A percentile compares a stretch with the other conserved stretches of the same genome.
Evolutionary conservation across 1,139 yeast species (phyloP).

Genomic region (Scheffersomyces cryptocercus): DNA sequence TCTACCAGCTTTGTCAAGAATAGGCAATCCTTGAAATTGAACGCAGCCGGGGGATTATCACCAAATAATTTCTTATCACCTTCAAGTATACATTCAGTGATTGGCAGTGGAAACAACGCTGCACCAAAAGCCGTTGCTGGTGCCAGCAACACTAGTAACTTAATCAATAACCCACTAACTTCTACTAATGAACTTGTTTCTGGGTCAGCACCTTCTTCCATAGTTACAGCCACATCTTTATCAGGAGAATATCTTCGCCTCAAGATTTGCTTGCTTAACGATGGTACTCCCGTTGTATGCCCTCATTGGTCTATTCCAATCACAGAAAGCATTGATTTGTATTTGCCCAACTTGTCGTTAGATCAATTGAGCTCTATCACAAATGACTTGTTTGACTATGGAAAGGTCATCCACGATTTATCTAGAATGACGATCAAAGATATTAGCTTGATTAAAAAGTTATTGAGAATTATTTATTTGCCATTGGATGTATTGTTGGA

Average conservation of each 20-base stretch:
- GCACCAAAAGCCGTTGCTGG: constrained; percentile 3
- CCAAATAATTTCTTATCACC: constrained; percentile 44
- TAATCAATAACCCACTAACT: constrained; percentile 14
- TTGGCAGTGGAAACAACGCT: constrained; percentile 5
- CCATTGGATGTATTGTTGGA: constrained; percentile 64
- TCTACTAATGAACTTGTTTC: constrained; percentile 20
- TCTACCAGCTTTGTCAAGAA: constrained; percentile 52
- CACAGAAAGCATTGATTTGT: constrained; percentile 57
- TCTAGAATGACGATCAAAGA: constrained; percentile 39
- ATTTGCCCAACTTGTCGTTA: constrained; percentile 41
- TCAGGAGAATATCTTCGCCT: constrained; percentile 77
- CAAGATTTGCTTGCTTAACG: constrained; percentile 71
- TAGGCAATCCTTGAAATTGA: constrained; percentile 29
- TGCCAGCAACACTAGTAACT: constrained; percentile 3
- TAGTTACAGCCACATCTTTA: constrained; percentile 90
- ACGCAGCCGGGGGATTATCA: constrained; percentile 44
- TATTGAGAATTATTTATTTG: constrained; percentile 49
- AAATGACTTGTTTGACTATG: constrained; percentile 43
- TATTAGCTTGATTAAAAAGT: constrained; percentile 37
- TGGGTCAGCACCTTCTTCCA: constrained; percentile 49
- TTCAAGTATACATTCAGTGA: constrained; percentile 16
- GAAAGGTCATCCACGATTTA: constrained; percentile 43
- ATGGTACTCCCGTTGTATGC: constrained; percentile 84
- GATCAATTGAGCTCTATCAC: constrained; percentile 46
- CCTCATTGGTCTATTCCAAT: constrained; percentile 68